Evolutionary conservation across 139 green algal species (phyloP), one percentile per base, ranked within the genome.

Genomic region (Chara braunii): DNA sequence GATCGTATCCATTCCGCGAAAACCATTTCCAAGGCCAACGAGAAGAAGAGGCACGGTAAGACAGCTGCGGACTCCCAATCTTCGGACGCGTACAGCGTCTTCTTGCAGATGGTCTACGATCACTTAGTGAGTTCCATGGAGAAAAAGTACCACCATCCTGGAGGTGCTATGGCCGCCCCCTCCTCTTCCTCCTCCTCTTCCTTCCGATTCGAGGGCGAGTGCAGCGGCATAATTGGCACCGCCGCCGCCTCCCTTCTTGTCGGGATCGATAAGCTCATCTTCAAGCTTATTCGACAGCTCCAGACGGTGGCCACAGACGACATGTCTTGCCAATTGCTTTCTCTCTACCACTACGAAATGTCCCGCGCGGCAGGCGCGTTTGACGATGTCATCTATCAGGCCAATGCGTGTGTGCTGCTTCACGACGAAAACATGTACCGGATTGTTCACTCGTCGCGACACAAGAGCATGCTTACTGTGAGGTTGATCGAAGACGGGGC

Each of bases 221-320:
- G 64, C 45, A 76, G 87, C 7, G 60, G 74, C 5, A 72, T 92
- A 33, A 69, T 94, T 31, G 89, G 90, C 58, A 94, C 89, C 22
- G 87, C 89, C 67, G 86, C 77, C 35, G 95, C 95, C 68, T n/a
- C n/a, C n/a, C 78, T 92, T 61, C 81, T 97, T 14, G 95, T 95
- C 84, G 95, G 89, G 33, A 79, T 95, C 44, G 89, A 96, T 82
- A 95, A 95, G 83, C 85, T 96, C 28, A 83, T 94, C 37, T 78
- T 81, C 66, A 92, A 92, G 75, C 52, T 96, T 2, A 79, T 96
- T 22, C 18, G 51, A 31, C 68, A 77, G 68, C 30, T 74, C 24
- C 72, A 79, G 44, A 26, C 26, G 23, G 43, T 90, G 51, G 63
- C 88, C 42, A 32, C 54, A 33, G 88, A 95, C 7, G 88, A 94